phyloP scores from a whole-genome alignment of 75 land plant genomes.

The Pinus taeda region DNA sequence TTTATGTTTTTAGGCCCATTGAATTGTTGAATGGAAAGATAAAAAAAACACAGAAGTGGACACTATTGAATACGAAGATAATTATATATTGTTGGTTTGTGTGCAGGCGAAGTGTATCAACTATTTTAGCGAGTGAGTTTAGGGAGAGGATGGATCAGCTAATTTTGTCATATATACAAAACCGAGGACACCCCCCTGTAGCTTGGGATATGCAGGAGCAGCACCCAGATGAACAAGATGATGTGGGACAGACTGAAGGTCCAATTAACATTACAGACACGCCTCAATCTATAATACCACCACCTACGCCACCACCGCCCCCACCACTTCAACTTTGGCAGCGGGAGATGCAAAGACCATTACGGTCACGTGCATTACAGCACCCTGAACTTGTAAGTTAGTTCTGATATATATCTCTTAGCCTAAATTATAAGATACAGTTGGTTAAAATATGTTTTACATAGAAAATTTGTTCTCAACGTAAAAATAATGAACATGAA shows the following conservation, averaged over 20 bases:
- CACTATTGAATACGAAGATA: too few relatives aligned
- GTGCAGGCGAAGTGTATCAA: slow-evolving; percentile 92
- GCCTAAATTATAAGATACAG: not conserved
- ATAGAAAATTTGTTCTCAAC: not conserved
- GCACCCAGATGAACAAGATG: slow-evolving; percentile 40
- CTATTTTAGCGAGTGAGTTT: slow-evolving; percentile 90
- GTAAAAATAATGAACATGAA: not conserved
- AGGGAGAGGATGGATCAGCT: slow-evolving; percentile 88
- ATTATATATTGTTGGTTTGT: slow-evolving; percentile 3
- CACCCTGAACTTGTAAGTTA: slow-evolving; percentile 53
- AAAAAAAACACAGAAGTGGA: not conserved
- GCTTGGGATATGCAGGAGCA: slow-evolving; percentile 66
- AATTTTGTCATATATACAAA: slow-evolving; percentile 81
- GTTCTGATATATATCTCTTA: not conserved
- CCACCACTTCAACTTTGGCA: slow-evolving; percentile 33
- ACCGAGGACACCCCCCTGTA: slow-evolving; percentile 66
- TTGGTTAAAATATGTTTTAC: not conserved
- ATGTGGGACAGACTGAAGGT: slow-evolving; percentile 27
- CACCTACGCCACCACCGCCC: too few relatives aligned
- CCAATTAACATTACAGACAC: slow-evolving; percentile 29
- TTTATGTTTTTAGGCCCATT: slow-evolving; percentile 5
- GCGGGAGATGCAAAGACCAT: slow-evolving; percentile 40
- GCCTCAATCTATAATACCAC: slow-evolving; percentile 22
- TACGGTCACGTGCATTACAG: slow-evolving; percentile 56
- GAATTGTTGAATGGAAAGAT: not conserved